Evolutionary conservation across 441 rosid genomes (phyloP).

Genomic region (Populus trichocarpa): DNA sequence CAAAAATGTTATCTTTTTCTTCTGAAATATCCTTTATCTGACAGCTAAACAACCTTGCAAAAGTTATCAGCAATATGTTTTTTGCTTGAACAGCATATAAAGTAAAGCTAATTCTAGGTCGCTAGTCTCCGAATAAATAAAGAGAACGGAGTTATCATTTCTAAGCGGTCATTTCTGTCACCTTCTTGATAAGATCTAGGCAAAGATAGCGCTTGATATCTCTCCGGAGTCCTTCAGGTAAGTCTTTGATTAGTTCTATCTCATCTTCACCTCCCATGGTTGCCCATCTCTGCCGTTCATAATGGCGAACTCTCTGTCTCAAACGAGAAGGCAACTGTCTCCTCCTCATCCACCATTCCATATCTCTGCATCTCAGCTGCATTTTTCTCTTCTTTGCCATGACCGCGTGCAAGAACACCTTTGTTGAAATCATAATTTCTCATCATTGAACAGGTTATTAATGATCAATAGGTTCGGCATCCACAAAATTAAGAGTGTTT

Average conservation of each 20-base stretch:
- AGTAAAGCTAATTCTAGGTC: no score
- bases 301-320: slow-evolving; percentile 61
- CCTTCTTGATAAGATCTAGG: slow-evolving; percentile 65
- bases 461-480: not conserved
- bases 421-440: not conserved
- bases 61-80: not conserved
- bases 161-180: not conserved
- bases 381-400: slow-evolving; percentile 63
- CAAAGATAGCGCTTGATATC: slow-evolving; percentile 29
- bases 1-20: no score
- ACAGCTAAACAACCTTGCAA: not conserved
- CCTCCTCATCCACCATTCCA: slow-evolving; percentile 81
- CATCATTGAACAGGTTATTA: not conserved
- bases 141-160: not conserved
- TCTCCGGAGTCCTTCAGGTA: slow-evolving; percentile 70
- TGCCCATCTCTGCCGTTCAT: slow-evolving; percentile 56
- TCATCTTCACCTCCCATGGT: slow-evolving; percentile 60
- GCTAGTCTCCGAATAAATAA: no score
- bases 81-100: not conserved
- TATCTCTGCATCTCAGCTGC: slow-evolving; percentile 60
- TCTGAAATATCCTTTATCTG: no score
- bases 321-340: slow-evolving; percentile 55
- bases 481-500: not conserved
- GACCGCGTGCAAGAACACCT: slow-evolving; percentile 65
- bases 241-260: slow-evolving; percentile 46